These are phyloP conservation scores for Naumovozyma dairenensis DNA, from an alignment of 805 yeast genomes.

Conservation along the genomic window DNA sequence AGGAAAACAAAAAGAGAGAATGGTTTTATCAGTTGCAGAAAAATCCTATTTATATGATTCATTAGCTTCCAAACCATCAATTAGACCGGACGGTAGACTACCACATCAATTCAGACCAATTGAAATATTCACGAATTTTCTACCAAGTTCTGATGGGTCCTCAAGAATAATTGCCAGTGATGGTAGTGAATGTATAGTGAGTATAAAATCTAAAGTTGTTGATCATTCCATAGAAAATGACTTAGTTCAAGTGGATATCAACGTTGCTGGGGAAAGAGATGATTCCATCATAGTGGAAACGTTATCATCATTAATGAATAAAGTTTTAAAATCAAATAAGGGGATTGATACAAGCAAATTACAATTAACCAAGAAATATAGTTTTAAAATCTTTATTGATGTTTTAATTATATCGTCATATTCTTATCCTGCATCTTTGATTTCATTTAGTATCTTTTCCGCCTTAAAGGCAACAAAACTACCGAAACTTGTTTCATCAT, in stretches of 20 bases:
- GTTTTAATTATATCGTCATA: slow-evolving; percentile 67
- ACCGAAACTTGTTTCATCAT: slow-evolving; percentile 62
- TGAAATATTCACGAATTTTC: slow-evolving; percentile 68
- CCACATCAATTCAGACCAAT: slow-evolving; percentile 73
- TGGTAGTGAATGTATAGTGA: slow-evolving; percentile 89
- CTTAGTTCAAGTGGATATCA: slow-evolving; percentile 67
- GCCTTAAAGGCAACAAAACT: slow-evolving; percentile 72
- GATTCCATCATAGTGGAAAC: slow-evolving; percentile 62
- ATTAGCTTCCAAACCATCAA: slow-evolving; percentile 44
- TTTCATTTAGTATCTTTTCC: slow-evolving; percentile 70
- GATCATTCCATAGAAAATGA: slow-evolving; percentile 35
- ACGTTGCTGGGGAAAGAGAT: slow-evolving; percentile 70
- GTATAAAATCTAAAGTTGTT: slow-evolving; percentile 80
- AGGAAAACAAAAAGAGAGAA: slow-evolving; percentile 15
- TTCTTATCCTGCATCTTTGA: slow-evolving; percentile 71
- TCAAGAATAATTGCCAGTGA: slow-evolving; percentile 78
- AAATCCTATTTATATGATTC: slow-evolving; percentile 70
- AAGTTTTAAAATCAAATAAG: slow-evolving; percentile 16
- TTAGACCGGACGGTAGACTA: slow-evolving; percentile 80
- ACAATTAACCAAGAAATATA: slow-evolving; percentile 60
- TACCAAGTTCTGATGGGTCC: slow-evolving; percentile 88
- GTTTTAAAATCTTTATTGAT: slow-evolving; percentile 71
- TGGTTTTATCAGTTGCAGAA: slow-evolving; percentile 71
- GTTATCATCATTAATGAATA: slow-evolving; percentile 46
- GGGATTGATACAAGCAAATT: slow-evolving; percentile 42